These are phyloP conservation scores for Aegilops speltoides DNA, from an alignment of 176 grass and related monocot genomes.

Conservation along the genomic window DNA sequence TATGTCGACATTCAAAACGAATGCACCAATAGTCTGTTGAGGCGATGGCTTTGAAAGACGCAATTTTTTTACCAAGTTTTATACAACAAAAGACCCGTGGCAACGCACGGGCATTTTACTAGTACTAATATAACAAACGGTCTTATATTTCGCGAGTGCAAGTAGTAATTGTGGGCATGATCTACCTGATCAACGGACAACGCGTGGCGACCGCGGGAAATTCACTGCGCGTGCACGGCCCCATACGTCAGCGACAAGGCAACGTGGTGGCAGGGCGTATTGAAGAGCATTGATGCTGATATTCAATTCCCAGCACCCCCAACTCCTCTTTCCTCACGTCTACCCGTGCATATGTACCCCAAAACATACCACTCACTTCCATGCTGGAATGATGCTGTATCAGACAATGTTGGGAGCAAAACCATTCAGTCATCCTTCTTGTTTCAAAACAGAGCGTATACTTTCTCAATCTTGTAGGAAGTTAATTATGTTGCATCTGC, in stretches of 20 bases:
- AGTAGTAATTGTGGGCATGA: not conserved
- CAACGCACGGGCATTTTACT: too few relatives aligned
- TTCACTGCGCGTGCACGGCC: not conserved
- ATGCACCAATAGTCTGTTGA: too few relatives aligned
- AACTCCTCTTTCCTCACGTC: not conserved
- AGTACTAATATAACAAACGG: too few relatives aligned
- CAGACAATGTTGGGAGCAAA: not conserved
- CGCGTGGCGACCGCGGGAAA: not conserved
- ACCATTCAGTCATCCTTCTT: not conserved
- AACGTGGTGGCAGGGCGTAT: conserved; percentile 14
- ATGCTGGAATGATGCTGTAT: not conserved
- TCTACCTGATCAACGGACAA: not conserved
- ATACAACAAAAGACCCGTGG: too few relatives aligned
- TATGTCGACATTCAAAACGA: too few relatives aligned
- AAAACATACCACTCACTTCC: not conserved
- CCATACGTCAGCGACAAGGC: not conserved
- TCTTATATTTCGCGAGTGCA: too few relatives aligned
- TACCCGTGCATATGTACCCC: not conserved
- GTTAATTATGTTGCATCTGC: not conserved
- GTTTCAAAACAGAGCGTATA: not conserved
- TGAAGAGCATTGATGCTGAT: not conserved
- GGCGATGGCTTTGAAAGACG: too few relatives aligned
- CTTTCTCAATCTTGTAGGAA: not conserved
- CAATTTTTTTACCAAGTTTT: too few relatives aligned
- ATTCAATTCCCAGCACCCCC: conserved; percentile 5